Conservation (phyloP, 2,329 filamentous ascomycete species). For the Aspergillus sp. region DNA sequence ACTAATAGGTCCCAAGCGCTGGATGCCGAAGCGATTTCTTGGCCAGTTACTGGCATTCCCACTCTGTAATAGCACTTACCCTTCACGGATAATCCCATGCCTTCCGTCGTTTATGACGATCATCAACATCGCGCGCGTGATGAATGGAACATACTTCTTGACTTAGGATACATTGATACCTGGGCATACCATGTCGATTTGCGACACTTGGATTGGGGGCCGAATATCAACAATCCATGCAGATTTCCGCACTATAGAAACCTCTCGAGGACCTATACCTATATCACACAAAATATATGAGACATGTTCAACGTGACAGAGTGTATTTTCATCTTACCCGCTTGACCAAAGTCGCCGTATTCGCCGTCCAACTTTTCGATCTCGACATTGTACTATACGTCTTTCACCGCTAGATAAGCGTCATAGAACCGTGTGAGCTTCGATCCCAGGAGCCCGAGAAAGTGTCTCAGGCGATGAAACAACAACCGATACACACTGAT, state of each 20-base stretch:
- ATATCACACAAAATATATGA: background rate
- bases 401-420: slow-evolving; percentile 19
- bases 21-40: background rate
- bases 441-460: slow-evolving; percentile 8
- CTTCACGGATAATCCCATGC: slow-evolving; percentile 9
- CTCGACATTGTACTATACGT: slow-evolving; percentile 23
- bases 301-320: background rate
- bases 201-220: slow-evolving; percentile 5
- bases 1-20: background rate
- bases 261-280: slow-evolving; percentile 6
- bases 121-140: slow-evolving; percentile 5
- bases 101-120: slow-evolving; percentile 6
- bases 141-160: background rate
- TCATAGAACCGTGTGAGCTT: slow-evolving; percentile 22
- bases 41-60: background rate
- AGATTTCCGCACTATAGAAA: slow-evolving; percentile 6
- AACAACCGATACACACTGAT: slow-evolving; percentile 31
- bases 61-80: slow-evolving; percentile 2
- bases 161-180: slow-evolving; percentile 4
- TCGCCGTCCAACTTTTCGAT: slow-evolving; percentile 21
- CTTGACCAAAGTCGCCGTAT: slow-evolving; percentile 30
- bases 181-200: slow-evolving; percentile 12
- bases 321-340: slow-evolving; percentile 14
- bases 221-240: slow-evolving; percentile 7
- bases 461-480: slow-evolving; percentile 8